These are phyloP conservation scores for Angomonas deanei DNA, from an alignment of 208 protist species.

Conservation along the genomic window DNA sequence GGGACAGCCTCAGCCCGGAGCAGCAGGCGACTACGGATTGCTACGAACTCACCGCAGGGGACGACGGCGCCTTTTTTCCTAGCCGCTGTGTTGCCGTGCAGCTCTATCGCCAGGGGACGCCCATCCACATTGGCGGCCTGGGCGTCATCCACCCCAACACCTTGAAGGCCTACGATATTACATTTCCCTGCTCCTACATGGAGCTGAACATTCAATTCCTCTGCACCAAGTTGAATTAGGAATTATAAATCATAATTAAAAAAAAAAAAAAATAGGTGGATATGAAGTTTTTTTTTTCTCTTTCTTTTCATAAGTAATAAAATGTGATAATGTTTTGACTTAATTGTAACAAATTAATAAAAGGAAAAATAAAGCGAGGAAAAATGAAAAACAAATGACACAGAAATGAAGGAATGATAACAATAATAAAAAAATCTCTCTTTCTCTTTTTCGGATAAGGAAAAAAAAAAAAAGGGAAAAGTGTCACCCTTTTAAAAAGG, in stretches of 20 bases:
- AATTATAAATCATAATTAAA: conserved; percentile 1
- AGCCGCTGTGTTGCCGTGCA: conserved; percentile 86
- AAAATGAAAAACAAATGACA: neutral
- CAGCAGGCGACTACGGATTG: neutral
- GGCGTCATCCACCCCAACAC: conserved; percentile 90
- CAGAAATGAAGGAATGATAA: neutral
- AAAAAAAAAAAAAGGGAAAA: conserved; percentile 2
- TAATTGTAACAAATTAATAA: too few relatives aligned
- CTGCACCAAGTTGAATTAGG: conserved; percentile 17
- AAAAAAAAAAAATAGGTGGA: neutral
- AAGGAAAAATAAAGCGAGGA: too few relatives aligned
- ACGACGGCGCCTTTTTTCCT: conserved; percentile 88
- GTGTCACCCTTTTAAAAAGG: neutral
- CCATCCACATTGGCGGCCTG: conserved; percentile 59
- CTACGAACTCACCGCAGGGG: conserved; percentile 6
- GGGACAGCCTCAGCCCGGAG: conserved; percentile 5
- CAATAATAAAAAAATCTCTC: neutral
- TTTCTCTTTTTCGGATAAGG: neutral
- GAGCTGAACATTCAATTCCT: conserved; percentile 91
- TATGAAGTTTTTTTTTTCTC: neutral
- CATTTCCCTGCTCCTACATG: conserved; percentile 89
- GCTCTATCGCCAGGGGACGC: conserved; percentile 23
- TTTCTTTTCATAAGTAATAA: too few relatives aligned
- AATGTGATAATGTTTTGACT: too few relatives aligned
- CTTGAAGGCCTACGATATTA: conserved; percentile 90